These are phyloP conservation scores for Saprolegnia parasitica DNA, from an alignment of 352 stramenopile species.

Conservation along the genomic window DNA sequence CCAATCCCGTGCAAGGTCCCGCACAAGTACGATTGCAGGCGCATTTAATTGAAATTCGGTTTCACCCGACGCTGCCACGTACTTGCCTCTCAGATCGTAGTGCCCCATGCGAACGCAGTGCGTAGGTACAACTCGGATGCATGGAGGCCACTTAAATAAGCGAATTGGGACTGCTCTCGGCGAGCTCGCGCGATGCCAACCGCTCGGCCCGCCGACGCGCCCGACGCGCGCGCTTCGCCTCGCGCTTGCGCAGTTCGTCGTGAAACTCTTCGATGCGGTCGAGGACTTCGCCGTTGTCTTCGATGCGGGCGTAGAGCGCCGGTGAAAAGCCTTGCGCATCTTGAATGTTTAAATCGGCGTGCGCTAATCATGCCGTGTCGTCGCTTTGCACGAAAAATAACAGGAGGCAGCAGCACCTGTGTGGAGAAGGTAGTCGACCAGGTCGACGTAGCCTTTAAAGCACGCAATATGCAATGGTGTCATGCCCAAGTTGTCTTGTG, in stretches of 20 bases:
- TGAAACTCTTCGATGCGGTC: slow-evolving; percentile 53
- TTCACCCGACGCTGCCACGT: background rate
- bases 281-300: slow-evolving; percentile 58
- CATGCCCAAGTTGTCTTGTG: slow-evolving; percentile 59
- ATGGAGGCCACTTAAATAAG: slow-evolving; percentile 31
- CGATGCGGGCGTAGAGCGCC: slow-evolving; percentile 62
- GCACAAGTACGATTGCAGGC: background rate
- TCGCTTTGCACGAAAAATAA: background rate
- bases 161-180: slow-evolving; percentile 7
- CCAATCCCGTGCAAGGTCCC: slow-evolving; percentile 8
- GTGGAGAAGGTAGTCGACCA: slow-evolving; percentile 67
- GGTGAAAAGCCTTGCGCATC: slow-evolving; percentile 66
- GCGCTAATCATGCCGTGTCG: background rate
- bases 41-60: background rate
- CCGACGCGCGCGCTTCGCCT: slow-evolving; percentile 2
- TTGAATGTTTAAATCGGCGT: slow-evolving; percentile 38
- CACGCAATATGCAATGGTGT: slow-evolving; percentile 66
- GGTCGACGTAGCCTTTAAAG: slow-evolving; percentile 61
- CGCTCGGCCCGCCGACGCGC: slow-evolving; percentile 6
- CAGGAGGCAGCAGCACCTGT: slow-evolving; percentile 29
- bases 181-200: background rate
- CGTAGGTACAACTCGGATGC: too few relatives aligned
- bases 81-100: too few relatives aligned
- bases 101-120: too few relatives aligned
- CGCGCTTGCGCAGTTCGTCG: slow-evolving; percentile 32